A percentile compares a stretch with the other conserved stretches of the same genome.
These are phyloP conservation scores for Fraxinus sp. DNA, from an alignment of 305 asterid genomes.

Conservation along the genomic window DNA sequence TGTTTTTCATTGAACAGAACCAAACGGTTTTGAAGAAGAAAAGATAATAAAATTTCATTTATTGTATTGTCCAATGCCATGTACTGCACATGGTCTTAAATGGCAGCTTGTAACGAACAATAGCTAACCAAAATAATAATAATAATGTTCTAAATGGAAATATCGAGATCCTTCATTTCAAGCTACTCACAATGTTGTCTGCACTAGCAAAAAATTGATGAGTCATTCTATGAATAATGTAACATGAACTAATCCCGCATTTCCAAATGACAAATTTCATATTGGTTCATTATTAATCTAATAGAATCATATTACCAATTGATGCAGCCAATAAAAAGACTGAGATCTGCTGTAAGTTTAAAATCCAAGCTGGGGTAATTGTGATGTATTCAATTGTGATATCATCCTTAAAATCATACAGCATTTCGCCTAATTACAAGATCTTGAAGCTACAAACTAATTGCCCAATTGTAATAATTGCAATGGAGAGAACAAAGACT, in stretches of 20 bases:
- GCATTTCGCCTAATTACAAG: neutral
- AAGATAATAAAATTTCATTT: neutral
- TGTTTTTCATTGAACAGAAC: neutral
- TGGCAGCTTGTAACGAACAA: neutral
- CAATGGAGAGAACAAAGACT: neutral
- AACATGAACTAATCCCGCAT: neutral
- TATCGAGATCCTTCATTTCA: neutral
- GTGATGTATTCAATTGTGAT: neutral
- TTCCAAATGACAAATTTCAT: neutral
- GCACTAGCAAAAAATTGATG: neutral
- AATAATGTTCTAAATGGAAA: neutral
- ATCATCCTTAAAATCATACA: neutral
- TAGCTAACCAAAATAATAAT: neutral
- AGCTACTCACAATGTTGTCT: neutral
- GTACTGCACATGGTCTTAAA: neutral
- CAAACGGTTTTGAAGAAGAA: neutral
- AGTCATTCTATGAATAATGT: neutral
- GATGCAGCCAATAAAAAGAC: neutral
- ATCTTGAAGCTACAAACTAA: neutral
- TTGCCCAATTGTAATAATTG: neutral
- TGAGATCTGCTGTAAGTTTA: neutral
- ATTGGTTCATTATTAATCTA: neutral
- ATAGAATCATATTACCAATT: neutral
- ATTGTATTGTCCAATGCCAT: neutral
- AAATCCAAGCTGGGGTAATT: neutral